phyloP scores from a whole-genome alignment of 2,329 filamentous ascomycete genomes.

The Fusarium humuli region DNA sequence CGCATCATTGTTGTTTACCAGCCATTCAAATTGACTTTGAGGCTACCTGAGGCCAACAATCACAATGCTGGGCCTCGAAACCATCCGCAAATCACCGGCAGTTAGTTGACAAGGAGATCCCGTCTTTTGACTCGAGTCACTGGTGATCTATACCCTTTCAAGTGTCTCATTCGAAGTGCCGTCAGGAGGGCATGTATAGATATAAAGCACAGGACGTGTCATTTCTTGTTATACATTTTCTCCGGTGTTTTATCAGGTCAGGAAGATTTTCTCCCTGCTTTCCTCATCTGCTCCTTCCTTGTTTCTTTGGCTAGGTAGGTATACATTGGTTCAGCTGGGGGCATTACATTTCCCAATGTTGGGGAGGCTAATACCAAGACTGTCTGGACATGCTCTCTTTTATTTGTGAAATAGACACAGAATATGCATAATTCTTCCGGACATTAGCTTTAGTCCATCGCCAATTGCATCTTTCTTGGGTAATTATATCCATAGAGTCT shows the following conservation, averaged over 20 bases:
- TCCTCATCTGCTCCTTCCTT: neutral
- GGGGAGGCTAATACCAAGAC: neutral
- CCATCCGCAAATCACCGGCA: neutral
- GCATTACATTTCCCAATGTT: neutral
- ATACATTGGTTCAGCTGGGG: neutral
- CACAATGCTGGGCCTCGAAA: neutral
- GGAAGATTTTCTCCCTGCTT: neutral
- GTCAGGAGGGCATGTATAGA: neutral
- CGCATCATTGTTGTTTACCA: neutral
- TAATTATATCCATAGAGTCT: neutral
- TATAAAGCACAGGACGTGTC: neutral
- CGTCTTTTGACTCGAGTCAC: neutral
- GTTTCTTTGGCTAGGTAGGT: neutral
- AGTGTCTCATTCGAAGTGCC: neutral
- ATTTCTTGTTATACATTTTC: neutral
- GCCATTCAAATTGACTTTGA: conserved; percentile 8
- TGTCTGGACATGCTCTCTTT: neutral
- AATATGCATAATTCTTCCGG: neutral
- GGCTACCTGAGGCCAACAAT: conserved; percentile 7
- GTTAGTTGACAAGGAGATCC: neutral
- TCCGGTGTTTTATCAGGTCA: neutral
- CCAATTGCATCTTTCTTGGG: neutral
- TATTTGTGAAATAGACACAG: neutral
- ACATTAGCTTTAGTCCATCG: neutral
- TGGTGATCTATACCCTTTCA: neutral